Percentiles rank a stretch among this genome's conserved stretches.
phyloP scores from a whole-genome alignment of 148 eudicot species.

The Suaeda aralocaspica region DNA sequence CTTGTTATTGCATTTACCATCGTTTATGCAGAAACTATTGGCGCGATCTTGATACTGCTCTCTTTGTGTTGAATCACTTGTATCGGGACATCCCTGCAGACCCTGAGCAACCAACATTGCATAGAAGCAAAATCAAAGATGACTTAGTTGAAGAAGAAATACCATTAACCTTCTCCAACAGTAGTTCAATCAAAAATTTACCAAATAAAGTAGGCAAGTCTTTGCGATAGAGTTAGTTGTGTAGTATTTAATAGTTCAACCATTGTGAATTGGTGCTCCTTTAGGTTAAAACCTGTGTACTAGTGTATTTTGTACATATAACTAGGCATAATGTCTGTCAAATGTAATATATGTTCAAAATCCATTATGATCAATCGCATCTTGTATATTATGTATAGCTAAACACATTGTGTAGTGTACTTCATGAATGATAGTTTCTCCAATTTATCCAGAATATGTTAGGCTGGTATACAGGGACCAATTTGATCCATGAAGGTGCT shows the following conservation, averaged over 20 bases:
- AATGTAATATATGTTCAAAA: not conserved
- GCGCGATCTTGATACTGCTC: constrained; percentile 89
- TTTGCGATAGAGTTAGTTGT: constrained; percentile 7
- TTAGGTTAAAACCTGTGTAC: not conserved
- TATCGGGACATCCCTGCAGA: constrained; percentile 71
- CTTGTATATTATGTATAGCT: too few relatives aligned
- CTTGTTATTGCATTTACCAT: not conserved
- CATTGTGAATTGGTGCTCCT: not conserved
- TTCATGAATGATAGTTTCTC: too few relatives aligned
- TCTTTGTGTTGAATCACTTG: constrained; percentile 78
- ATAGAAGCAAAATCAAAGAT: not conserved
- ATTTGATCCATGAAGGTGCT: too few relatives aligned
- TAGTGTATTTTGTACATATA: not conserved
- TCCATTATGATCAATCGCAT: not conserved
- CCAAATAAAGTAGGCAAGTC: constrained; percentile 24
- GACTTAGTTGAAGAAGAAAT: constrained; percentile 26
- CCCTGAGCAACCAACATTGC: constrained; percentile 14
- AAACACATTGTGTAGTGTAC: too few relatives aligned
- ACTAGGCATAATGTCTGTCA: not conserved
- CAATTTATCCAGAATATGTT: too few relatives aligned
- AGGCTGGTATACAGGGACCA: too few relatives aligned
- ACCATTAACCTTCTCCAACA: constrained; percentile 68
- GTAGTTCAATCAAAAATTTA: constrained; percentile 28
- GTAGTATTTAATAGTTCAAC: not conserved
- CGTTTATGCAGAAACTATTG: constrained; percentile 69